These are phyloP conservation scores for Penicillium nordicum DNA, from an alignment of 2,329 filamentous ascomycete genomes.

Conservation along the genomic window DNA sequence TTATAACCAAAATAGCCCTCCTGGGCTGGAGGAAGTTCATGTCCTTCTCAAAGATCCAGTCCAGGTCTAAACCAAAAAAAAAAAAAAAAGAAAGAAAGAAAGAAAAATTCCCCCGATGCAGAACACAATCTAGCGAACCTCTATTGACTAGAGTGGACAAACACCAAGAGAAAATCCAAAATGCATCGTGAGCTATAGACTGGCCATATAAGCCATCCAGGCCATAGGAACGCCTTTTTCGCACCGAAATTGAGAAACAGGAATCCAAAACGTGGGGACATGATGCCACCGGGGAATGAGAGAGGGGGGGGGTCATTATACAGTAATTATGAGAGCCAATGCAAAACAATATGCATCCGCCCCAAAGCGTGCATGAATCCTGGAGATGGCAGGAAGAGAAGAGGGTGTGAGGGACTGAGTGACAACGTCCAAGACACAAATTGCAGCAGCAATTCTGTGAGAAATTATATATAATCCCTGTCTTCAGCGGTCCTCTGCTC, in stretches of 20 bases:
- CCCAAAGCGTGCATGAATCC: slow-evolving; percentile 1
- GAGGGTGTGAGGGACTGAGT: background rate
- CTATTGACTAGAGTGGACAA: background rate
- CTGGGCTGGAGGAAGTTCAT: background rate
- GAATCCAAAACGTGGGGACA: slow-evolving; percentile 5
- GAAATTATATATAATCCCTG: background rate
- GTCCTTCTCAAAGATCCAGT: background rate
- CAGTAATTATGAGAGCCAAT: background rate
- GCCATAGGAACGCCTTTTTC: slow-evolving; percentile 8
- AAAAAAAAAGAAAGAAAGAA: background rate
- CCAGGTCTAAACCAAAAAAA: background rate
- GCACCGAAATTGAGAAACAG: slow-evolving; percentile 1
- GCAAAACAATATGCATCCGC: background rate
- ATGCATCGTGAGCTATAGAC: slow-evolving; percentile 7
- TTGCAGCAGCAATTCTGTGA: background rate
- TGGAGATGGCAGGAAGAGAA: background rate
- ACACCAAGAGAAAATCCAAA: background rate
- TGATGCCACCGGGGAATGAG: slow-evolving; percentile 1
- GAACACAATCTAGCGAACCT: slow-evolving; percentile 1
- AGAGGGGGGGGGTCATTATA: slow-evolving; percentile 2
- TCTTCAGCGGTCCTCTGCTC: slow-evolving; percentile 21
- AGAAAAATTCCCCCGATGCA: background rate
- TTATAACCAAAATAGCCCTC: background rate
- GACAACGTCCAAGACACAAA: background rate
- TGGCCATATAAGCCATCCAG: background rate